A percentile compares a stretch with the other conserved stretches of the same genome.
phyloP scores from a whole-genome alignment of 352 stramenopile genomes.

The Phytophthora pistaciae region DNA sequence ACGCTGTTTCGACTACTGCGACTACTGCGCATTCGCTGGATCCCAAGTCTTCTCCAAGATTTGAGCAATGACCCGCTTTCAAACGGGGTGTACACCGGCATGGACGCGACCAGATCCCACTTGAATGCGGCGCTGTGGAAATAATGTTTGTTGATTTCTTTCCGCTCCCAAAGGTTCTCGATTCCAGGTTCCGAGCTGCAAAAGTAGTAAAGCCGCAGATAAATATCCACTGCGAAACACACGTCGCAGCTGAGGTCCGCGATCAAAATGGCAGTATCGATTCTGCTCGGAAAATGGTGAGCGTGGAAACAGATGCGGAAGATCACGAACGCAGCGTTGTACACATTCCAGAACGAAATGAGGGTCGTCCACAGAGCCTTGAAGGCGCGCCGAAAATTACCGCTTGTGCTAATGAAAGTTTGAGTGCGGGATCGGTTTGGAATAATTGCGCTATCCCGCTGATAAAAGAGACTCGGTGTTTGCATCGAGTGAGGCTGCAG shows the following conservation, averaged over 20 bases:
- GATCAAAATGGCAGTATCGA: conserved; percentile 32
- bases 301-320: conserved; percentile 74
- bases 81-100: conserved; percentile 69
- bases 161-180: conserved; percentile 47
- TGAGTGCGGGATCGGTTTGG: conserved; percentile 8
- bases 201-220: conserved; percentile 79
- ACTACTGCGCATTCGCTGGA: conserved; percentile 54
- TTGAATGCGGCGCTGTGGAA: conserved; percentile 41
- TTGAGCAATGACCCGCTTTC: conserved; percentile 42
- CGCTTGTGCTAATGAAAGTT: background rate
- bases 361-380: conserved; percentile 48
- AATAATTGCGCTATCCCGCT: conserved; percentile 45
- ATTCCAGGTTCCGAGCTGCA: conserved; percentile 53
- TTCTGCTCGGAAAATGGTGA: conserved; percentile 9
- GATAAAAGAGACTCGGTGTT: conserved; percentile 65
- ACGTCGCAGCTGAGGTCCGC: conserved; percentile 48
- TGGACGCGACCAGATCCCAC: conserved; percentile 49
- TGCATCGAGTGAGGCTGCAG: conserved; percentile 60
- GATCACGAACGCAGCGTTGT: conserved; percentile 70
- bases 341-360: conserved; percentile 65
- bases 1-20: conserved; percentile 54
- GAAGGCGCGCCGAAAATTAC: background rate
- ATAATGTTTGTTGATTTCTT: conserved; percentile 54
- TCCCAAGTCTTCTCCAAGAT: conserved; percentile 48
- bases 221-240: conserved; percentile 57